phyloP scores from a whole-genome alignment of 2,329 filamentous ascomycete genomes.

The Neurospora crassa region DNA sequence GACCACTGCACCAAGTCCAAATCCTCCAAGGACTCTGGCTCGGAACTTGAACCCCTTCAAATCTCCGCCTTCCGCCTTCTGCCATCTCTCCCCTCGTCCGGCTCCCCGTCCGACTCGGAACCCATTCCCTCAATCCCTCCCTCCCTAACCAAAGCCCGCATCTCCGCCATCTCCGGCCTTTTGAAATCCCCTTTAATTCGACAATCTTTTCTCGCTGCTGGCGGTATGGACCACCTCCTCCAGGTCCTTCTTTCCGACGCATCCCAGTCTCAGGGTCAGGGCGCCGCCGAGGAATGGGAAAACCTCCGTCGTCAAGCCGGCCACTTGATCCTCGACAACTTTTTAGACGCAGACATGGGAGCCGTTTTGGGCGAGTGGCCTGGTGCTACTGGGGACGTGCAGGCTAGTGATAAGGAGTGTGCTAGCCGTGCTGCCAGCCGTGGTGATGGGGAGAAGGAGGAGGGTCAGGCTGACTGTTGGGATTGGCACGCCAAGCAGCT shows the following conservation, averaged over 20 bases:
- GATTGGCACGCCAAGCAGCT: slow-evolving; percentile 40
- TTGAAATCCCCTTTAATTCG: slow-evolving; percentile 44
- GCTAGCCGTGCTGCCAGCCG: slow-evolving; percentile 11
- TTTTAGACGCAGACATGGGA: slow-evolving; percentile 57
- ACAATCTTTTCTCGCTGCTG: slow-evolving; percentile 42
- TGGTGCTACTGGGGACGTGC: slow-evolving; percentile 15
- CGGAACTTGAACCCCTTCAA: slow-evolving; percentile 4
- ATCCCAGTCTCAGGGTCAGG: slow-evolving; percentile 12
- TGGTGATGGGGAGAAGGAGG: slow-evolving; percentile 10
- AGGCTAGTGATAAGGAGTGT: slow-evolving; percentile 28
- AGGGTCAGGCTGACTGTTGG: slow-evolving; percentile 40
- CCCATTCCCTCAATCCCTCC: slow-evolving; percentile 12
- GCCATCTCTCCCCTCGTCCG: slow-evolving; percentile 14
- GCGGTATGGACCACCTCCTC: slow-evolving; percentile 47
- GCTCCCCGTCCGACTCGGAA: too few relatives aligned
- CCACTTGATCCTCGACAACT: slow-evolving; percentile 52
- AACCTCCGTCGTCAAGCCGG: slow-evolving; percentile 44
- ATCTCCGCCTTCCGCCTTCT: slow-evolving; percentile 32
- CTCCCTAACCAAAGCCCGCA: slow-evolving; percentile 25
- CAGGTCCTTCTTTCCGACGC: slow-evolving; percentile 31
- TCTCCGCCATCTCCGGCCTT: slow-evolving; percentile 46
- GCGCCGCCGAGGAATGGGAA: slow-evolving; percentile 34
- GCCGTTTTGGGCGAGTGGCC: slow-evolving; percentile 50
- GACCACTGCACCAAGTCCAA: slow-evolving; percentile 25
- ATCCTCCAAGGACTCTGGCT: not conserved